Conservation (phyloP, 257 asterid genomes). For the Solanum neorickii region DNA sequence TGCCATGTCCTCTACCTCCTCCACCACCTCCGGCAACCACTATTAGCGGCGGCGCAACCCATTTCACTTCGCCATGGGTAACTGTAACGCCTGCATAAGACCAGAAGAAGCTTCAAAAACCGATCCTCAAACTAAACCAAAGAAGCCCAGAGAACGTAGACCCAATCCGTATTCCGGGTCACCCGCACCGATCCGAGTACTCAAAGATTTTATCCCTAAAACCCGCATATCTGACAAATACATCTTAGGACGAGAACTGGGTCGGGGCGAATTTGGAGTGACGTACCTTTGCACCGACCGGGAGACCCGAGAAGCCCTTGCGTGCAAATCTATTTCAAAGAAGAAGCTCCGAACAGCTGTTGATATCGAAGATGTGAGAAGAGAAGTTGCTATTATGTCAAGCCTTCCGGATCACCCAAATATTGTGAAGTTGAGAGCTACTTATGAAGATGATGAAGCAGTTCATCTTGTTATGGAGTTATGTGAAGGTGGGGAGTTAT, state of each 20-base stretch:
- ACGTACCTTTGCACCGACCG: constrained; percentile 88
- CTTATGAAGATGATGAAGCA: constrained; percentile 87
- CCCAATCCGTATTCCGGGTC: constrained; percentile 62
- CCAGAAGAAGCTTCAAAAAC: constrained; percentile 21
- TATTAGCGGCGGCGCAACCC: constrained; percentile 18
- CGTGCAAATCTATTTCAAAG: constrained; percentile 92
- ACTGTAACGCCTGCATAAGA: constrained; percentile 75
- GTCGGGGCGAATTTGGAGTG: constrained; percentile 90
- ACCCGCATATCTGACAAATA: constrained; percentile 68
- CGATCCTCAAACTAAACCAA: constrained; percentile 23
- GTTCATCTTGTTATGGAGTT: constrained; percentile 92
- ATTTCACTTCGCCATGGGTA: constrained; percentile 39
- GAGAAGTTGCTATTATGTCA: constrained; percentile 93
- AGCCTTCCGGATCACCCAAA: constrained; percentile 73
- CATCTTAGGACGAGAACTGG: constrained; percentile 80
- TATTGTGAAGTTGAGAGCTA: constrained; percentile 71
- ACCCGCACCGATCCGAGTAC: constrained; percentile 58
- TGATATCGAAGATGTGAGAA: constrained; percentile 82
- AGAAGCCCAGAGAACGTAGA: constrained; percentile 24
- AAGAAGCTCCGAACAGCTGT: constrained; percentile 80
- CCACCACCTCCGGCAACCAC: constrained; percentile 17
- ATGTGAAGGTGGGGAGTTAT: constrained; percentile 91
- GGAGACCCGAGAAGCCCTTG: constrained; percentile 67
- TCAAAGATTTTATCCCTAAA: constrained; percentile 49
- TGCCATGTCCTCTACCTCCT: constrained; percentile 7